These are phyloP conservation scores for Litchi chinensis DNA, from an alignment of 345 rosid genomes.

Conservation along the genomic window DNA sequence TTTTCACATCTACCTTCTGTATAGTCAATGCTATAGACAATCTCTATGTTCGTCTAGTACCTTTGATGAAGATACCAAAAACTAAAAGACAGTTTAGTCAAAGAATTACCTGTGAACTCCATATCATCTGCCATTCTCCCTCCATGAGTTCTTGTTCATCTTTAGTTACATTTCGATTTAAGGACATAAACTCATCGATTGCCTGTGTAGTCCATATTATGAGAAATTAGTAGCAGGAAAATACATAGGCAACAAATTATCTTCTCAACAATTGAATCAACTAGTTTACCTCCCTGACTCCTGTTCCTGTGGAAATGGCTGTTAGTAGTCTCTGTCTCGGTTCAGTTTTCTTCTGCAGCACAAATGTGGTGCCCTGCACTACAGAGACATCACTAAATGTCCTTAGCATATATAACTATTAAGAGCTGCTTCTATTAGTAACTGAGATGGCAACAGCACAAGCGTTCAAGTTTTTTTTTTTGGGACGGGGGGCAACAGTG, in stretches of 20 bases:
- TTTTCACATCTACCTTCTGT: not conserved
- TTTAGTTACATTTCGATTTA: constrained; percentile 28
- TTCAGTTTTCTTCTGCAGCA: constrained; percentile 83
- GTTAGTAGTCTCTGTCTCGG: constrained; percentile 78
- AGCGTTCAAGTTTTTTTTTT: not conserved
- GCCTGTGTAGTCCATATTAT: constrained; percentile 46
- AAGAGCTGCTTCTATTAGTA: not conserved
- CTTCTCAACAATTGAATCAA: not conserved
- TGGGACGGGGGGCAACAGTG: not conserved
- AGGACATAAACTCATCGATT: constrained; percentile 60
- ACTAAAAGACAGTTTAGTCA: not conserved
- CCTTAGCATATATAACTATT: constrained; percentile 25
- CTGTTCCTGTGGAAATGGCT: constrained; percentile 60
- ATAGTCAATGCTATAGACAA: not conserved
- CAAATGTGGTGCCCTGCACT: constrained; percentile 98
- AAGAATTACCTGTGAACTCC: constrained; percentile 87
- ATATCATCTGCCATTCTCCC: constrained; percentile 95
- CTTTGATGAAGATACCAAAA: not conserved
- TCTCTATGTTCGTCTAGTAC: not conserved
- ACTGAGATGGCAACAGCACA: not conserved
- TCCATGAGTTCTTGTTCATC: constrained; percentile 63
- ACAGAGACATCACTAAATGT: constrained; percentile 35
- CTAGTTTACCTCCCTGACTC: constrained; percentile 58
- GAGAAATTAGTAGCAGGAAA: not conserved
- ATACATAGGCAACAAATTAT: not conserved